Evolutionary conservation across 768 basidiomycete genomes (phyloP).

Genomic region (Russula virescens): DNA sequence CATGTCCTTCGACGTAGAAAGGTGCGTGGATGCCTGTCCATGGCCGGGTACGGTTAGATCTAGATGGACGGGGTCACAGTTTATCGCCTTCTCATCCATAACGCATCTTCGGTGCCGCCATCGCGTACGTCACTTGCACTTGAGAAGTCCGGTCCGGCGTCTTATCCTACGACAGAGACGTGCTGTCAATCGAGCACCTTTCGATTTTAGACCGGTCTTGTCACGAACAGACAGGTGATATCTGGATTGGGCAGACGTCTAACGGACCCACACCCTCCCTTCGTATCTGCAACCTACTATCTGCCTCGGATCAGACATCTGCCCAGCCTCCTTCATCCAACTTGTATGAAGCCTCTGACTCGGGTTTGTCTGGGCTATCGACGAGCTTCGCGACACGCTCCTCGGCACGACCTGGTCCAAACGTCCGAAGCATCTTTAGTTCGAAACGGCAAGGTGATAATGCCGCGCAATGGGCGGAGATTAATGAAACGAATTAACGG

Average conservation of each 20-base stretch:
- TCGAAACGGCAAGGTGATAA: background rate
- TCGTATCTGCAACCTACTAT: background rate
- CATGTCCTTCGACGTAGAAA: conserved; percentile 3
- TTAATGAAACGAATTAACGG: background rate
- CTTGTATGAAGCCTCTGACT: conserved; percentile 89
- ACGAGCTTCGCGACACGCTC: conserved; percentile 89
- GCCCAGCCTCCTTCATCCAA: conserved; percentile 88
- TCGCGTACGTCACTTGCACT: background rate
- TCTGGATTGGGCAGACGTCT: no score
- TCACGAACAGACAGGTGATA: background rate
- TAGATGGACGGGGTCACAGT: background rate
- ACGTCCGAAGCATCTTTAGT: background rate
- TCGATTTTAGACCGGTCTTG: background rate
- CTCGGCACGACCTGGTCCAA: conserved; percentile 71
- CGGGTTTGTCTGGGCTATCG: conserved; percentile 83
- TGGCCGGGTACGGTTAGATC: background rate
- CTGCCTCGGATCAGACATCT: conserved; percentile 50
- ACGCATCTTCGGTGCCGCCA: background rate
- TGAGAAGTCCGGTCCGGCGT: background rate
- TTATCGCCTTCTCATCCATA: background rate
- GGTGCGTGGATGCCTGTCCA: background rate
- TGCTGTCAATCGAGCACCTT: background rate
- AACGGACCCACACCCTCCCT: background rate
- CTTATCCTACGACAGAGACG: background rate
- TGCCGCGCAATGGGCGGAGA: background rate